These are phyloP conservation scores for Lavandula angustifolia DNA, from an alignment of 257 asterid species.

Conservation along the genomic window DNA sequence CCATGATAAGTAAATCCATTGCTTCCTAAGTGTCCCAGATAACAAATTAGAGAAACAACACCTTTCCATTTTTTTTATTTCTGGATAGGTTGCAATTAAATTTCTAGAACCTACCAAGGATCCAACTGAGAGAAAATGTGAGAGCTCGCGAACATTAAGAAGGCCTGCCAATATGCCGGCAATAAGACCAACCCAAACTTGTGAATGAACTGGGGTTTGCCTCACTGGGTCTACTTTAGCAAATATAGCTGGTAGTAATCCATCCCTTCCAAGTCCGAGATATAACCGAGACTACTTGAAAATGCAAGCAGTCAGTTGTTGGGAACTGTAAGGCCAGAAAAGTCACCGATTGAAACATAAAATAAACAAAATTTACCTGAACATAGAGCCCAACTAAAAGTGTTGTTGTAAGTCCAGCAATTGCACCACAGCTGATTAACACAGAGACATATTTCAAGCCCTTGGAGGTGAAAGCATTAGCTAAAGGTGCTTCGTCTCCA, in stretches of 20 bases:
- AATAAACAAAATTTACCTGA: conserved; percentile 55
- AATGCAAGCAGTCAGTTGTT: conserved; percentile 31
- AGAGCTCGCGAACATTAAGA: conserved; percentile 77
- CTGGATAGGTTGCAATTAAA: neutral
- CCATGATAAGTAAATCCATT: neutral
- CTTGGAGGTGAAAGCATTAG: conserved; percentile 78
- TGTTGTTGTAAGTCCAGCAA: conserved; percentile 93
- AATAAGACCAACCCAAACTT: conserved; percentile 88
- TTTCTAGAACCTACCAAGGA: conserved; percentile 64
- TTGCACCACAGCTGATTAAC: conserved; percentile 89
- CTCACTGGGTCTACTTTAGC: conserved; percentile 71
- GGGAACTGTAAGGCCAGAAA: conserved; percentile 17
- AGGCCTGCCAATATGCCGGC: conserved; percentile 83
- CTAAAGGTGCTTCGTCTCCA: conserved; percentile 93
- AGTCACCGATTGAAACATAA: conserved; percentile 17
- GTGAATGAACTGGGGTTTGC: conserved; percentile 87
- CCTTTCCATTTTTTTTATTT: conserved; percentile 15
- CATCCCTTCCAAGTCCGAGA: conserved; percentile 98
- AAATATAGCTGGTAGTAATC: conserved; percentile 76
- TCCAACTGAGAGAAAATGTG: conserved; percentile 95
- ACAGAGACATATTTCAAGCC: conserved; percentile 81
- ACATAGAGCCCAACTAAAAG: conserved; percentile 97
- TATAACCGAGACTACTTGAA: conserved; percentile 78
- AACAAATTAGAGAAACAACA: neutral
- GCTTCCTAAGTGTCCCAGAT: conserved; percentile 15